These are phyloP conservation scores for Epichloe hybrida DNA, from an alignment of 2,329 filamentous ascomycete species.

Conservation along the genomic window DNA sequence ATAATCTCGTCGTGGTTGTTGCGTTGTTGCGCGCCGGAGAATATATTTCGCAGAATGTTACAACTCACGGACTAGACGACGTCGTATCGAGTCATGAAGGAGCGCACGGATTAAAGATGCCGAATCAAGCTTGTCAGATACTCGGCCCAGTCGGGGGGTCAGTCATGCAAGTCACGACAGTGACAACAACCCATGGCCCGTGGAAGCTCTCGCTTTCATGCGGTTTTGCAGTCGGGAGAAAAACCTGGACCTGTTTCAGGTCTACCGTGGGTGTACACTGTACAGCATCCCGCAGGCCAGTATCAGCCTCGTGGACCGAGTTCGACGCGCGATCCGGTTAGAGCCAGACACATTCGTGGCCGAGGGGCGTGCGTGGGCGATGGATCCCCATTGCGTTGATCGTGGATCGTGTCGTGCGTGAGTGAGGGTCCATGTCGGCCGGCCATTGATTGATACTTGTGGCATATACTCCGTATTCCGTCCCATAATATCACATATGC, in stretches of 20 bases:
- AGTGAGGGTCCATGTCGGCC: too few relatives aligned
- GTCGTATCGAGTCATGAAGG: neutral
- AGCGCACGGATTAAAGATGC: neutral
- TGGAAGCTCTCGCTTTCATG: neutral
- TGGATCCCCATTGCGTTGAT: too few relatives aligned
- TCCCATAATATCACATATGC: too few relatives aligned
- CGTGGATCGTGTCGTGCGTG: too few relatives aligned
- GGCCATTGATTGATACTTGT: too few relatives aligned
- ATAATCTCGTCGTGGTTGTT: neutral
- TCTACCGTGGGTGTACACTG: neutral
- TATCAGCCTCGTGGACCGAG: constrained; percentile 8
- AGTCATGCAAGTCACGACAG: constrained; percentile 13
- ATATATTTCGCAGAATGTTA: too few relatives aligned
- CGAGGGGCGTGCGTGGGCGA: constrained; percentile 1
- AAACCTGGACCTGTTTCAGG: constrained; percentile 9
- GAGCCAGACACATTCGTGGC: neutral
- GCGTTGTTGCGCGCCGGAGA: neutral
- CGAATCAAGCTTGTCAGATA: neutral
- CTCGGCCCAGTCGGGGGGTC: neutral
- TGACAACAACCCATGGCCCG: neutral
- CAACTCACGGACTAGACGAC: too few relatives aligned
- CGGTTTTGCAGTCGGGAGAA: constrained; percentile 5
- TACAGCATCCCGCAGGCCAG: neutral
- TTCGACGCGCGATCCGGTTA: constrained; percentile 6
- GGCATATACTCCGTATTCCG: too few relatives aligned